A percentile compares a stretch with the other conserved stretches of the same genome.
phyloP scores from a whole-genome alignment of 129 eudicot species.

The Lactuca saligna region DNA sequence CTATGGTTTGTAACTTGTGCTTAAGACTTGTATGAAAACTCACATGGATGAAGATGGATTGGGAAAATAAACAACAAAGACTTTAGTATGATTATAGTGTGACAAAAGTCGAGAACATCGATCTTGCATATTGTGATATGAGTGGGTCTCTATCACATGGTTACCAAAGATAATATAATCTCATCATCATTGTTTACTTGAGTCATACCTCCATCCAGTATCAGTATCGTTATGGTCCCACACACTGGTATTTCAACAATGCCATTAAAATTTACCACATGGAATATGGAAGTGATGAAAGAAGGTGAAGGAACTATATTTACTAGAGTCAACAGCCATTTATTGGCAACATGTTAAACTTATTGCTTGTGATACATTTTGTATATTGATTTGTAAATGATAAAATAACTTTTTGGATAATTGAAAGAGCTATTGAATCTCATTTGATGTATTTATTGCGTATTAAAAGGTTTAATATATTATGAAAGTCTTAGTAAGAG shows the following conservation, averaged over 20 bases:
- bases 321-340: too few species aligned
- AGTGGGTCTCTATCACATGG: conserved; percentile 30
- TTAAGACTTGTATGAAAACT: conserved; percentile 10
- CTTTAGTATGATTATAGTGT: conserved; percentile 26
- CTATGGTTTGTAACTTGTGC: conserved; percentile 7
- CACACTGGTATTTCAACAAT: conserved; percentile 12
- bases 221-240: conserved; percentile 18
- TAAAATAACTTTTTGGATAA: too few species aligned
- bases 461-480: too few species aligned
- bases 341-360: too few species aligned
- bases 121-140: conserved; percentile 26
- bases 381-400: too few species aligned
- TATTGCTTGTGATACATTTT: too few species aligned
- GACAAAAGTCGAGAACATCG: conserved; percentile 25
- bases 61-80: conserved; percentile 30
- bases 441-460: too few species aligned
- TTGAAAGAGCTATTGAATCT: too few species aligned
- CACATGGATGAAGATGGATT: conserved; percentile 9
- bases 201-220: conserved; percentile 23
- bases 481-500: too few species aligned
- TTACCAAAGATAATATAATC: conserved; percentile 26
- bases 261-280: background rate
- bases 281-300: background rate
- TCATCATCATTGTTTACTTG: conserved; percentile 25
- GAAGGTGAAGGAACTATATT: background rate